Evolutionary conservation across 2,329 filamentous ascomycete genomes (phyloP), one percentile per base, ranked within the genome.

Genomic region (Onygenales sp.): DNA sequence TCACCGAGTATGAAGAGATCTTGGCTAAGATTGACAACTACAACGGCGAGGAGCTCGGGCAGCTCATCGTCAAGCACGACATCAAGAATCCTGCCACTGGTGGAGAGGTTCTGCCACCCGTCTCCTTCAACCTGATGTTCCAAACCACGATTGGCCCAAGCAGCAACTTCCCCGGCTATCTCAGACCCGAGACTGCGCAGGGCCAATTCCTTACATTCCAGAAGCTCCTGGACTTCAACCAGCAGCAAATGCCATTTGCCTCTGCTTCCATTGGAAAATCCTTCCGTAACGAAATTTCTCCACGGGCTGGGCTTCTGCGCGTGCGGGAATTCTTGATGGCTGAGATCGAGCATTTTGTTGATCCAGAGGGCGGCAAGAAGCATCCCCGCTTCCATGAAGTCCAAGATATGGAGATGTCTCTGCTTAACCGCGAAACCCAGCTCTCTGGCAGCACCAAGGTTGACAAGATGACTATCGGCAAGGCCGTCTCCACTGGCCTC

Each of bases 41-140:
- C 71, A 84, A 86, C 65, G 92, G 91, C 60, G 81, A 85, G 44
- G 85, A 92, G 71, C 86, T 97, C 56, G 91, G 89, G 56, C 77
- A 85, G 64, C 80, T 98, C 55, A 96, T 98, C 76, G 82, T 80
- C 67, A 95, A 95, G 76, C 87, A 93, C 72, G 84, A 95, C 60
- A 86, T 98, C 70, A 87, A 83, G 74, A 95, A 95, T 73, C 91
- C 92, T 32, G 79, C 80, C 49, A 95, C 87, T 61, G 86, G 84
- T 61, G 81, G 83, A 57, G 81, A 87, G 62, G 84, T 94, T 39
- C 81, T 83, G 32, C 85, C 87, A 33, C 93, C 93, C 3, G 86
- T 95, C 49, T 79, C 89, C 42, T 96, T 97, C 82, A 98, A 98
- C 75, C 84, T 98, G 65, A 98, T 98, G 93, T 98, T 97, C 79